These are phyloP conservation scores for Fusarium tanahbumbuense DNA, from an alignment of 2,329 filamentous ascomycete species.

Conservation along the genomic window DNA sequence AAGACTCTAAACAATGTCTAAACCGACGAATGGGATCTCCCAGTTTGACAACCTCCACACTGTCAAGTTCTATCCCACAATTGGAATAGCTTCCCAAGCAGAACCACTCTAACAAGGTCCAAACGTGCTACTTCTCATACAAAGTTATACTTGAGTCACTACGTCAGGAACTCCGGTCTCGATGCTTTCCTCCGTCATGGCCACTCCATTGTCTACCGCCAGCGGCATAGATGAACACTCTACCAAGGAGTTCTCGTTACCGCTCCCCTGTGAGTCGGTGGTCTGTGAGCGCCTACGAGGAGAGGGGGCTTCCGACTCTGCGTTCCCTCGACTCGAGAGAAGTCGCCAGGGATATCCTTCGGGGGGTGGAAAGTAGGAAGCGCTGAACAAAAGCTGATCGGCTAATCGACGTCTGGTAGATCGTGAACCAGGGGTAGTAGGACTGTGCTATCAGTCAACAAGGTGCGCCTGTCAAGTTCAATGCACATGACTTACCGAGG, in stretches of 20 bases:
- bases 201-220: constrained; percentile 63
- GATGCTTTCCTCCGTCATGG: constrained; percentile 67
- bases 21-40: neutral
- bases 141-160: constrained; percentile 49
- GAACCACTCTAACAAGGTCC: neutral
- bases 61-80: constrained; percentile 5
- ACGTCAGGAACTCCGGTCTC: constrained; percentile 60
- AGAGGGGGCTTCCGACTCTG: neutral
- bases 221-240: constrained; percentile 48
- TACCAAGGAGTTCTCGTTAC: neutral
- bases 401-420: constrained; percentile 15
- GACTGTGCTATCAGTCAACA: constrained; percentile 21
- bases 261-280: neutral
- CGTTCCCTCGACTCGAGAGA: neutral
- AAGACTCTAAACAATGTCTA: constrained; percentile 15
- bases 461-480: neutral
- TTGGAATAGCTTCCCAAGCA: neutral
- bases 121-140: neutral
- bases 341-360: constrained; percentile 5
- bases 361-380: neutral
- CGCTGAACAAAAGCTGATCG: constrained; percentile 9
- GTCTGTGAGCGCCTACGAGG: neutral
- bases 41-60: neutral
- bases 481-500: constrained; percentile 5
- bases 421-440: constrained; percentile 5